Base-by-base conservation (phyloP, 306 rosid genomes). In the Inga laurina region DNA sequence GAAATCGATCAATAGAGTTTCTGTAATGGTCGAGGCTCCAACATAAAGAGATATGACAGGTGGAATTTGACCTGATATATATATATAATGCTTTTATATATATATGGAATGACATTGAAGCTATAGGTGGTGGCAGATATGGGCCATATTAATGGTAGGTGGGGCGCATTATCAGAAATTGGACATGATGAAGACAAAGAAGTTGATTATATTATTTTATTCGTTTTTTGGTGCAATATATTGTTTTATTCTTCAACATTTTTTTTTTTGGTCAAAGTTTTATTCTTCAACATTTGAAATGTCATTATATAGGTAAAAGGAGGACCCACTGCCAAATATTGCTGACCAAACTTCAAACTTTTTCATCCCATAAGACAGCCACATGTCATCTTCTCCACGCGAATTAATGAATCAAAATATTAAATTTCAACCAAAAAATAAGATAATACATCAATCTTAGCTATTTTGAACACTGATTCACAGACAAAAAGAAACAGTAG, bases 321-420 rank as follows among this genome's bases (percentile, higher is more conserved):
- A 75, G 65, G 81, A n/a, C 35, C 85, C 82, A 85, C 81, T 78
- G 3, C 57, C 72, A 72, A 34, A 41, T 6, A 44, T 76, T 21
- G 39, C 37, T 48, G 73, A 84, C 52, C 64, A 81, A 85, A 72
- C 84, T 88, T 88, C 85, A 73, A 85, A 84, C 78, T 74, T 79
- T 74, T 70, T 70, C 79, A 66, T 70, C 74, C 84, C 45, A 68
- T 14, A 78, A 75, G 16, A 3, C 74, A 82, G 52, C 56, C 51
- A 72, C 24, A 76, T 54, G 81, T 78, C 82, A 44, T 66, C 10
- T 13, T 37, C 18, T 24, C 30, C 22, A 2, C 15, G 4, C 24
- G 10, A 56, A 19, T 56, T 62, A 62, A 64, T 64, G 3, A 64
- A 12, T 5, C 70, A 64, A 5, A 39, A 27, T 30, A 30, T 27